Evolutionary conservation across 2,329 filamentous ascomycete species (phyloP), one percentile per base, ranked within the genome.

Genomic region (Venturia asperata): DNA sequence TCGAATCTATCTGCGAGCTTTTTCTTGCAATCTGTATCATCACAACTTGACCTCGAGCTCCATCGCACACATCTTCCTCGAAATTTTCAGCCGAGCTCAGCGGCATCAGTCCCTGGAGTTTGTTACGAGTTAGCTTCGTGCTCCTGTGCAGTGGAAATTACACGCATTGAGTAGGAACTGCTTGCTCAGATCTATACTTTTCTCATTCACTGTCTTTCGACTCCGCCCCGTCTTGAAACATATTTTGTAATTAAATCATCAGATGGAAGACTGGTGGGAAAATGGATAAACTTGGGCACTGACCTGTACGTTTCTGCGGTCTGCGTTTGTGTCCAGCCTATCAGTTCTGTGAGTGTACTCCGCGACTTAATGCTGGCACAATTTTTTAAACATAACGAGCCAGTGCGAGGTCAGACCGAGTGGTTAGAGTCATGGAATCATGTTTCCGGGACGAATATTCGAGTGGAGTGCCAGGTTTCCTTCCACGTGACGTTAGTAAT

Each of bases 161-260:
- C 3, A 34, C 3, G 30, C 30, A 6, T 34, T 3, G 3, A 34
- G 3, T 34, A 34, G 30, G 30, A 4, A 5, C 17, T 58, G 34
- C 9, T 58, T 17, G 27, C 52, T 58, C 52, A 58, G 52, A 58
- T 58, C 27, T 58, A 58, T 58, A 58, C 52, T 37, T 58, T 61
- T 61, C 60, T 61, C 60, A 61, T 61, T 61, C 60, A 61, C 15
- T 27, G 42, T 27, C 39, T 45, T n/a, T 61, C 34, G 39, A 61
- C 56, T 61, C 60, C 60, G 60, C 60, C 60, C 60, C 60, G 60
- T 61, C 60, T 61, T 61, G 60, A 61, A 61, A 61, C 60, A 61
- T 61, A n/a, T 61, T 61, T 42, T 42, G 60, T 42, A 61, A 42
- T 61, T 61, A 27, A 42, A 45, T 61, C 60, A 61, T 61, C 60